Base-by-base conservation (phyloP, 192 early-diverging fungal species). In the Gonapodya sp. region DNA sequence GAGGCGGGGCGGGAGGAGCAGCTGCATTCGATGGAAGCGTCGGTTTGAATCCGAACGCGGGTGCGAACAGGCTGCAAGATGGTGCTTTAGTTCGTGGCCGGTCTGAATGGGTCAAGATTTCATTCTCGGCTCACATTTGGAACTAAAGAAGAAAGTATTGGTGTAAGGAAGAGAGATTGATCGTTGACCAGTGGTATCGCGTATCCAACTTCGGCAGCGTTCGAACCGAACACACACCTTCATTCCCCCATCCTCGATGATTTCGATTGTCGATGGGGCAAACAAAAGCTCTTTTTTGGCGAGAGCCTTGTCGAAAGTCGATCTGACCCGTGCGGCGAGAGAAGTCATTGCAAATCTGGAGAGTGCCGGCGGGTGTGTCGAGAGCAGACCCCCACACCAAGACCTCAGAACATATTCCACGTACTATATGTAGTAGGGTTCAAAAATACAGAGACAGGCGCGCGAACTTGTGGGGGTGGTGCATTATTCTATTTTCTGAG, bases 41-140 rank as follows among this genome's bases (percentile, higher is more conserved):
- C 46, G 75, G 75, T 33, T 77, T 77, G 75, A 77, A 32, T 2
- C 30, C 75, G 31, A 77, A 77, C 75, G 31, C 31, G 30, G 75
- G 75, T 34, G 75, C 75, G 31, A 31, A 34, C 75, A 77, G 31
- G 2, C 46, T 64, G 8, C 8, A 64, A 16, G 8, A 24, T 64
- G 46, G 8, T 24, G 46, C 8, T 8, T 64, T 8, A 64, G 46
- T 16, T 16, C 8, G 46, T 8, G 8, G 46, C 24, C 46, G 46
- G 46, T 8, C 8, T 64, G 46, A 64, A 24, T 16, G 46, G 24
- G 46, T 8, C 24, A 64, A 16, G 24, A 64, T 16, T 64, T 64
- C 8, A 64, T 16, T 8, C 46, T 24, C 46, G 24, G 8, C 46
- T 64, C 46, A 64, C 46, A 77, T 77, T 18, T 77, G 18, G 75